Evolutionary conservation across 208 protist genomes (phyloP).

Genomic region (Leptomonas seymouri): DNA sequence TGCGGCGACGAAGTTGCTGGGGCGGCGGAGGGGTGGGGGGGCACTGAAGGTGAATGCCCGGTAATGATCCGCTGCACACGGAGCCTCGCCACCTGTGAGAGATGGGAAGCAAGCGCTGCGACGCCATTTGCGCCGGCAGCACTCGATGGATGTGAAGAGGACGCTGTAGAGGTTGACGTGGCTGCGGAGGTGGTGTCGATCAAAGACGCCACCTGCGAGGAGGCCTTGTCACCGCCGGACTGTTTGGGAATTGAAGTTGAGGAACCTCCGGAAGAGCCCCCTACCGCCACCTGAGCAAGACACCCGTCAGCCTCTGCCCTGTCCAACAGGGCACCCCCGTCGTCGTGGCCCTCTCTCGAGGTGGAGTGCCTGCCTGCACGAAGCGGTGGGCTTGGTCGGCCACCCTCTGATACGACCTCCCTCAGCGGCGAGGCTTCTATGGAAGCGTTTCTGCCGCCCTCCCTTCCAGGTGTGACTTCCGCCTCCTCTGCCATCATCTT

Average conservation of each 20-base stretch:
- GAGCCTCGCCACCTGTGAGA: slow-evolving; percentile 8
- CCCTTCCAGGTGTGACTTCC: too few species aligned
- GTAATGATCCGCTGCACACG: not conserved
- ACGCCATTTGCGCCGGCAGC: slow-evolving; percentile 15
- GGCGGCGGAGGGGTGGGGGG: not conserved
- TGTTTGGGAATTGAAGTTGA: not conserved
- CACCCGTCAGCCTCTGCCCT: not conserved
- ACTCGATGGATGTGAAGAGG: not conserved
- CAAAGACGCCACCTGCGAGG: not conserved
- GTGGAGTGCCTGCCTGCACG: too few species aligned
- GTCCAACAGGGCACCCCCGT: not conserved
- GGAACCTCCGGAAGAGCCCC: not conserved
- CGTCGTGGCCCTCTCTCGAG: too few species aligned
- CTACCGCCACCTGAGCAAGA: not conserved
- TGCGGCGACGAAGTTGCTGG: not conserved
- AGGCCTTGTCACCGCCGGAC: not conserved
- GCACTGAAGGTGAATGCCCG: not conserved
- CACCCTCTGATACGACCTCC: too few species aligned
- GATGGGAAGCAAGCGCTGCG: slow-evolving; percentile 8
- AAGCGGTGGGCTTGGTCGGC: too few species aligned
- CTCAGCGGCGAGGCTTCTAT: too few species aligned
- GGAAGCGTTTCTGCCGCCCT: too few species aligned
- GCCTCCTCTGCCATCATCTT: too few species aligned
- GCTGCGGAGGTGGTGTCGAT: too few species aligned
- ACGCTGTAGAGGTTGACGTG: slow-evolving; percentile 2